A percentile compares a stretch with the other conserved stretches of the same genome.
Evolutionary conservation across 352 stramenopile genomes (phyloP).

Genomic region (Pythium angustatum): DNA sequence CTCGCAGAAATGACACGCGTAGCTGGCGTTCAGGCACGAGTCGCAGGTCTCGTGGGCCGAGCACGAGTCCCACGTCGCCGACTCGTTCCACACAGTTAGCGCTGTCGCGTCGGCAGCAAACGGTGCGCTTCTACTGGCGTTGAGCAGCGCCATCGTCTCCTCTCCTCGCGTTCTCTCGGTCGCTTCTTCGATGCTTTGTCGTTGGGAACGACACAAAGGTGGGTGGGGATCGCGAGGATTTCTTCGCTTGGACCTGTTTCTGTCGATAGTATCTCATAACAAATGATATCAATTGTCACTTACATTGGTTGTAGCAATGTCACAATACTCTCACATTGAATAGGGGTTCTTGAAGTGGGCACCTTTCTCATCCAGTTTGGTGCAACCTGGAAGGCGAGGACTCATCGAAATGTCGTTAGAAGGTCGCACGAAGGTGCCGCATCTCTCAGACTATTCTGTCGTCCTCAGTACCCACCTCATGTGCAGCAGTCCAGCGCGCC

Average conservation of each 20-base stretch:
- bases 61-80: constrained; percentile 41
- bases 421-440: constrained; percentile 13
- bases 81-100: constrained; percentile 17
- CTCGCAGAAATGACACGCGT: constrained; percentile 82
- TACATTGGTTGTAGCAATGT: not conserved
- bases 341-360: constrained; percentile 24
- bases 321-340: not conserved
- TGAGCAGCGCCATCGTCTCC: constrained; percentile 5
- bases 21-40: constrained; percentile 70
- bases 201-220: not conserved
- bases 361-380: not conserved
- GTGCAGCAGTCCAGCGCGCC: constrained; percentile 9
- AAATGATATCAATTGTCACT: not conserved
- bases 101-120: constrained; percentile 4
- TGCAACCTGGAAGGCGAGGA: not conserved
- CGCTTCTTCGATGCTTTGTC: not conserved
- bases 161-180: not conserved
- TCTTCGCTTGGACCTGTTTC: not conserved
- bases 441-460: constrained; percentile 20
- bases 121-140: constrained; percentile 4
- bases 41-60: constrained; percentile 69
- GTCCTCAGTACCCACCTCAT: not conserved
- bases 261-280: not conserved
- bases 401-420: constrained; percentile 3
- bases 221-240: not conserved